phyloP scores from a whole-genome alignment of 257 asterid species.

The Eucommia ulmoides region DNA sequence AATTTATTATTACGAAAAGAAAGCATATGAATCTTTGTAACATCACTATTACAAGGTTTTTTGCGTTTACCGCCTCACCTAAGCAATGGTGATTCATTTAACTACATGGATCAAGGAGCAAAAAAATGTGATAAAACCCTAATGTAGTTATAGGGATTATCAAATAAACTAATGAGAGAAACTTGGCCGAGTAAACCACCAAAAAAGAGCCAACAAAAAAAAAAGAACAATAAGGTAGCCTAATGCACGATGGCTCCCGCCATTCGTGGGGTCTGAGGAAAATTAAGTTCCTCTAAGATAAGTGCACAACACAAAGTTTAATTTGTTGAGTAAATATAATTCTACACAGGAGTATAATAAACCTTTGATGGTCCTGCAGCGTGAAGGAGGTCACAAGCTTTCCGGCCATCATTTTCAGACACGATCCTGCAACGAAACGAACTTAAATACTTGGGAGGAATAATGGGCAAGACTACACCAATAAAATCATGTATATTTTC shows the following conservation, averaged over 20 bases:
- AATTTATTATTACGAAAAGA: too few relatives aligned
- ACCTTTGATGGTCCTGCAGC: conserved; percentile 99
- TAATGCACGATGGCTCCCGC: too few relatives aligned
- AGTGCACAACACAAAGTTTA: background rate
- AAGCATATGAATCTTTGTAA: too few relatives aligned
- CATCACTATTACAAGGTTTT: too few relatives aligned
- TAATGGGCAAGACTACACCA: too few relatives aligned
- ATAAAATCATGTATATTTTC: too few relatives aligned
- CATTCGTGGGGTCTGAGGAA: too few relatives aligned
- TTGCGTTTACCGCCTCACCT: too few relatives aligned
- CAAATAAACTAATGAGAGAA: background rate
- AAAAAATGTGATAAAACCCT: background rate
- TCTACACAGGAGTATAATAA: conserved; percentile 10
- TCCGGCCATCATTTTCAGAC: conserved; percentile 88
- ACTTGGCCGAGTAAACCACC: background rate
- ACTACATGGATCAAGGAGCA: background rate
- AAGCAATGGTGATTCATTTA: too few relatives aligned
- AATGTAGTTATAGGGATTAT: background rate
- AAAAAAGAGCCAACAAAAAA: background rate
- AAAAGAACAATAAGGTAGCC: background rate
- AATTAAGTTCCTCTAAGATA: too few relatives aligned
- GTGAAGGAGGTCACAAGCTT: conserved; percentile 87
- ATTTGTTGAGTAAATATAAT: background rate
- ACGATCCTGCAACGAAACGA: conserved; percentile 49
- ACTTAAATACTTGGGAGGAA: too few relatives aligned